Evolutionary conservation across 495 filamentous ascomycete species (phyloP).

Genomic region (Penicillium desertorum): DNA sequence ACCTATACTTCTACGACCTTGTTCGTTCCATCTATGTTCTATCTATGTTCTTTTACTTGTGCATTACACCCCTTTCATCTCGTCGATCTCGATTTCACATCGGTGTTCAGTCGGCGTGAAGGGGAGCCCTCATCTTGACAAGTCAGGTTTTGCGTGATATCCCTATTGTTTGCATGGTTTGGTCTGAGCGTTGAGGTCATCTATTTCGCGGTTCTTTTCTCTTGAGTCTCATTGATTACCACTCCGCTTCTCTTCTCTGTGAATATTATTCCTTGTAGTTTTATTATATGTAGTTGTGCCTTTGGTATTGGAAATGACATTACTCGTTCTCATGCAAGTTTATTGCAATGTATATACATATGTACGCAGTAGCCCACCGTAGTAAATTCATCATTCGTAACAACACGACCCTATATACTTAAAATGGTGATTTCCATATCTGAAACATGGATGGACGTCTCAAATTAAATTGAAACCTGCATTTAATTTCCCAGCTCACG

Average conservation of each 20-base stretch:
- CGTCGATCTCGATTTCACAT: slow-evolving; percentile 15
- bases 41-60: slow-evolving; percentile 9
- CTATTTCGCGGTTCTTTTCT: slow-evolving; percentile 13
- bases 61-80: slow-evolving; percentile 18
- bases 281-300: slow-evolving; percentile 8
- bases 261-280: slow-evolving; percentile 26
- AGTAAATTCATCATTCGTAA: slow-evolving; percentile 9
- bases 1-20: slow-evolving; percentile 6
- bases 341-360: too few relatives aligned
- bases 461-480: not conserved
- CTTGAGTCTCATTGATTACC: slow-evolving; percentile 7
- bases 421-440: not conserved
- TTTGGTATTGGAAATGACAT: not conserved
- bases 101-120: not conserved
- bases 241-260: slow-evolving; percentile 20
- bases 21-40: slow-evolving; percentile 8
- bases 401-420: slow-evolving; percentile 8
- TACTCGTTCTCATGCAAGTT: not conserved
- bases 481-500: slow-evolving; percentile 32
- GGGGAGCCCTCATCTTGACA: slow-evolving; percentile 19
- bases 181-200: slow-evolving; percentile 30
- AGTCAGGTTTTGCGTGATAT: slow-evolving; percentile 35
- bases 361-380: slow-evolving; percentile 1
- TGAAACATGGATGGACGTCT: not conserved
- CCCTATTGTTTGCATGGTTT: slow-evolving; percentile 34